These are phyloP conservation scores for Neoascochyta sp. DNA, from an alignment of 2,329 filamentous ascomycete genomes.

Conservation along the genomic window DNA sequence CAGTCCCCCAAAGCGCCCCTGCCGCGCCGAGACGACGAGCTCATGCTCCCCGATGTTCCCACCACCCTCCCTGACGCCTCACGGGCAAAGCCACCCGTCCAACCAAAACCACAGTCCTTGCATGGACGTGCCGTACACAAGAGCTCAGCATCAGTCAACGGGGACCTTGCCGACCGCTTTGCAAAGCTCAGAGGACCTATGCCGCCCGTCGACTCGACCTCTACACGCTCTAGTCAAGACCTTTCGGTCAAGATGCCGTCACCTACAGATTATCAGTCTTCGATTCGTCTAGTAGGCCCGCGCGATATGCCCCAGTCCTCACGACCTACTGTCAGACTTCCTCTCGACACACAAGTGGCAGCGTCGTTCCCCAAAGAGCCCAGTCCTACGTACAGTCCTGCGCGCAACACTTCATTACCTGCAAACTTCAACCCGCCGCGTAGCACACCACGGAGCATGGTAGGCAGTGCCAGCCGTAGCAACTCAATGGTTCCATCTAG, in stretches of 20 bases:
- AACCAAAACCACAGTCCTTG: constrained; percentile 65
- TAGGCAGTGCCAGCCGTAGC: constrained; percentile 52
- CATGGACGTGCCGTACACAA: constrained; percentile 57
- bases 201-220: constrained; percentile 19
- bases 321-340: constrained; percentile 41
- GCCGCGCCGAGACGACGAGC: constrained; percentile 23
- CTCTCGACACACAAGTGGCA: constrained; percentile 50
- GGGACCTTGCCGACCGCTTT: constrained; percentile 38
- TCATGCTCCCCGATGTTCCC: constrained; percentile 37
- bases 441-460: constrained; percentile 61
- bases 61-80: constrained; percentile 20
- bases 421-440: constrained; percentile 63
- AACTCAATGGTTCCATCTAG: constrained; percentile 50
- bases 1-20: constrained; percentile 18
- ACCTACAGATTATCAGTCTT: constrained; percentile 36
- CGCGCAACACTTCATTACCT: constrained; percentile 64
- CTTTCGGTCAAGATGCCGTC: constrained; percentile 42
- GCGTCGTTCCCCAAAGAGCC: constrained; percentile 65
- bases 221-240: constrained; percentile 22
- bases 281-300: constrained; percentile 44
- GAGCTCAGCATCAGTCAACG: constrained; percentile 21
- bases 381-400: constrained; percentile 75
- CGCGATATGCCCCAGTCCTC: constrained; percentile 51
- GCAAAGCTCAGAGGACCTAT: constrained; percentile 31
- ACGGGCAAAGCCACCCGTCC: constrained; percentile 43